phyloP scores from a whole-genome alignment of 225 moss, liverwort and hornwort species.

The Asterella californica region DNA sequence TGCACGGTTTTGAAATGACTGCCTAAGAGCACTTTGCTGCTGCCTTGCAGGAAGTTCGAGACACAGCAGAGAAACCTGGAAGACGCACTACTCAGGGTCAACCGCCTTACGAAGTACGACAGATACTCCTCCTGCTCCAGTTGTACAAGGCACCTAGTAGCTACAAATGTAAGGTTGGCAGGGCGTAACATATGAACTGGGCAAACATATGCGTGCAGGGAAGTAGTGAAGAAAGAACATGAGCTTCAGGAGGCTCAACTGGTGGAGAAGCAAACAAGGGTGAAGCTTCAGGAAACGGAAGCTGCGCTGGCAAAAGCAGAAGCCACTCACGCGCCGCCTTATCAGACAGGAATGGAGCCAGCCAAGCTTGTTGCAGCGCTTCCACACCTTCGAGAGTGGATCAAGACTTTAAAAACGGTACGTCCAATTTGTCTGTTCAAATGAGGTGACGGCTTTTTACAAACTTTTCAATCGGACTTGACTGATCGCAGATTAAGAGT shows the following conservation, averaged over 20 bases:
- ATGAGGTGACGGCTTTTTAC: neutral
- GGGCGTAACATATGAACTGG: neutral
- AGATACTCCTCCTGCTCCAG: neutral
- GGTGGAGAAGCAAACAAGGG: conserved; percentile 62
- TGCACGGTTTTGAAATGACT: neutral
- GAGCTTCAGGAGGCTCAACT: conserved; percentile 74
- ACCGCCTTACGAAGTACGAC: conserved; percentile 63
- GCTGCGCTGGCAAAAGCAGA: conserved; percentile 46
- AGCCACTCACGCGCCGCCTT: conserved; percentile 27
- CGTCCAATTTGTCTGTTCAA: neutral
- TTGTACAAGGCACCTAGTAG: neutral
- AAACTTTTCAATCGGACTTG: neutral
- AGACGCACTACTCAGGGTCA: conserved; percentile 67
- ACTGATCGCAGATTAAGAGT: too few relatives aligned
- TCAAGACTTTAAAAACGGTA: conserved; percentile 61
- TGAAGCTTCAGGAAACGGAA: conserved; percentile 59
- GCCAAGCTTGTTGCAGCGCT: conserved; percentile 66
- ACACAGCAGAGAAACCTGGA: conserved; percentile 80
- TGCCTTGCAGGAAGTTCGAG: conserved; percentile 68
- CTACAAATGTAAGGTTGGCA: neutral
- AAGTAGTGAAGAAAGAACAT: conserved; percentile 73
- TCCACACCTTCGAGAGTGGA: conserved; percentile 67
- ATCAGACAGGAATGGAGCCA: conserved; percentile 48
- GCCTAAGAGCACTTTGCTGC: neutral
- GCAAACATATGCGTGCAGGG: conserved; percentile 45